phyloP scores from a whole-genome alignment of 768 basidiomycete genomes.

The Lactarius quietus region DNA sequence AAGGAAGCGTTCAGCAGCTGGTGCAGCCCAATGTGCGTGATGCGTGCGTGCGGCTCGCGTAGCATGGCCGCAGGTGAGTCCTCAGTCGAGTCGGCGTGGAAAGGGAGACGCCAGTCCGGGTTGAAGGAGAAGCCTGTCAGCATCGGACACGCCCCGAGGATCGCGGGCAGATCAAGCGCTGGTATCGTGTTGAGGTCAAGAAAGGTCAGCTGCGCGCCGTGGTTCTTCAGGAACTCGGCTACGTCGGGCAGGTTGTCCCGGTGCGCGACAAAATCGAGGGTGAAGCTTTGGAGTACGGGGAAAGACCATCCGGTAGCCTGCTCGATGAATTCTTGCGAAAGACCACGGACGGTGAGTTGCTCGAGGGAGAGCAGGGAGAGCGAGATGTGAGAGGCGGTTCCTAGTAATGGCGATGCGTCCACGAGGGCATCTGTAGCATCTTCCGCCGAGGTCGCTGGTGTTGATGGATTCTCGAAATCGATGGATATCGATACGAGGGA shows the following conservation, averaged over 20 bases:
- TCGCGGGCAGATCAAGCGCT: constrained; percentile 50
- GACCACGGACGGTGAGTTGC: constrained; percentile 60
- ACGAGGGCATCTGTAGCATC: constrained; percentile 25
- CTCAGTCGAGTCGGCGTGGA: constrained; percentile 26
- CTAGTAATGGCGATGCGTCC: constrained; percentile 48
- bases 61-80: constrained; percentile 23
- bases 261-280: constrained; percentile 49
- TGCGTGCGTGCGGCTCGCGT: constrained; percentile 51
- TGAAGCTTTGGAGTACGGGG: constrained; percentile 54
- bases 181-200: constrained; percentile 64
- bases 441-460: neutral
- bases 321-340: constrained; percentile 63
- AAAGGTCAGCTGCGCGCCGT: constrained; percentile 55
- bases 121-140: constrained; percentile 68
- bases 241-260: constrained; percentile 55
- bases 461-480: constrained; percentile 38
- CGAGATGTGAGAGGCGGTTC: constrained; percentile 55
- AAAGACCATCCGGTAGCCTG: constrained; percentile 65
- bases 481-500: constrained; percentile 54
- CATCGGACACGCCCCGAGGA: constrained; percentile 61
- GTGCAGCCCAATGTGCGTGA: constrained; percentile 64
- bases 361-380: constrained; percentile 53
- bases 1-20: constrained; percentile 69
- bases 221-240: constrained; percentile 52
- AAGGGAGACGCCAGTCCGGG: constrained; percentile 61